Evolutionary conservation across 805 yeast species (phyloP), one percentile per base, ranked within the genome.

Genomic region (Phaffomyces thermotolerans): DNA sequence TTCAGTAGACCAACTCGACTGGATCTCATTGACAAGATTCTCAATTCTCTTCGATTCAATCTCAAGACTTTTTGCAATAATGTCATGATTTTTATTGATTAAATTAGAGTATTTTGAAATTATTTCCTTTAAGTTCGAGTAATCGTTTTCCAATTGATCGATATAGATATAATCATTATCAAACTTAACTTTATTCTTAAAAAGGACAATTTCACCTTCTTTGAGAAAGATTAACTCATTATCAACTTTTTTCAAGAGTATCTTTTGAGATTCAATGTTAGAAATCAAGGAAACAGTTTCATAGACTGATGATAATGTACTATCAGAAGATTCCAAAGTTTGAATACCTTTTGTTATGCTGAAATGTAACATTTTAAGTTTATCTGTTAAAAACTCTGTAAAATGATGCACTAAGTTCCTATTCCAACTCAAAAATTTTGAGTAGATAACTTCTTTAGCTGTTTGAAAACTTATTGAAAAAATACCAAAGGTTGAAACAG

Each of bases 341-440:
- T 54, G 55, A 34, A 73, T 66, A 1, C 68, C 53, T 7, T 49
- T 45, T 4, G 43, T 49, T 5, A 81, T 44, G 1, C 59, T 59
- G 0, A 54, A 40, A 36, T 67, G 61, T 2, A 71, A 51, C 2
- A 49, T 47, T 9, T 46, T 56, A 41, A 73, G 63, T 2, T 57
- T 43, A 1, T 51, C 47, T 6, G 54, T 56, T 34, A 81, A 53
- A 17, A 62, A 52, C 2, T 55, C 59, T 4, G 76, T 63, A 59
- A 79, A 75, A 27, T 58, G 58, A 2, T 51, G 47, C 8, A 73
- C 36, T 7, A 79, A 56, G 3, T 68, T 68, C 34, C 63, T 65
- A 48, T 79, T 83, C 78, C 87, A 83, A 3, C 57, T 49, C 45
- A 79, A 83, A 63, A 75, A 81, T 51, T 75, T 78, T 3, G 78